Conservation (phyloP, 2,329 filamentous ascomycete species). For the Diaporthe sp. region DNA sequence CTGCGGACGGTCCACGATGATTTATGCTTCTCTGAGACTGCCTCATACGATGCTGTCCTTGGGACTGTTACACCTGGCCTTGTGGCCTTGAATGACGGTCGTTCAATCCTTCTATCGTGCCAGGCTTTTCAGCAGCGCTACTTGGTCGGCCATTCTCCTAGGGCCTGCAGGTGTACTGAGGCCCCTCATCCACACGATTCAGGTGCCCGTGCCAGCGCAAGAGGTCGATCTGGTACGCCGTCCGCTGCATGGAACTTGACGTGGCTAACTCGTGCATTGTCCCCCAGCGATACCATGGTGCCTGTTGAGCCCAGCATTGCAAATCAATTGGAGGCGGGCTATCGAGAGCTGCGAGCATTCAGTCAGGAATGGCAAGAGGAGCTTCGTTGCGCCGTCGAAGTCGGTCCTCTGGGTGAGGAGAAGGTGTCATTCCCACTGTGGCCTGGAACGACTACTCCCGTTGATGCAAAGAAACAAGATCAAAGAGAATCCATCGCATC, state of each 20-base stretch:
- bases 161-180: background rate
- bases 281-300: slow-evolving; percentile 82
- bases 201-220: background rate
- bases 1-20: background rate
- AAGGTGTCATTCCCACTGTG: slow-evolving; percentile 90
- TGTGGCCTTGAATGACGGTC: background rate
- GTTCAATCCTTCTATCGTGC: background rate
- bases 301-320: slow-evolving; percentile 88
- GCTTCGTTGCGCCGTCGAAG: slow-evolving; percentile 88
- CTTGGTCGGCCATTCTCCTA: background rate
- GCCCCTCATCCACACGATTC: background rate
- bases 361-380: slow-evolving; percentile 95
- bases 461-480: background rate
- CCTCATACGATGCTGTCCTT: background rate
- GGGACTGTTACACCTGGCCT: background rate
- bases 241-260: background rate
- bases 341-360: slow-evolving; percentile 88
- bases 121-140: background rate
- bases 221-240: background rate
- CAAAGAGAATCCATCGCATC: slow-evolving; percentile 59
- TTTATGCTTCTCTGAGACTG: background rate
- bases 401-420: slow-evolving; percentile 90
- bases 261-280: slow-evolving; percentile 22
- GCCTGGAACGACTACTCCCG: slow-evolving; percentile 68
- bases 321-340: slow-evolving; percentile 94